Conservation (phyloP, 2,329 filamentous ascomycete species). For the Parascedosporium putredinis region DNA sequence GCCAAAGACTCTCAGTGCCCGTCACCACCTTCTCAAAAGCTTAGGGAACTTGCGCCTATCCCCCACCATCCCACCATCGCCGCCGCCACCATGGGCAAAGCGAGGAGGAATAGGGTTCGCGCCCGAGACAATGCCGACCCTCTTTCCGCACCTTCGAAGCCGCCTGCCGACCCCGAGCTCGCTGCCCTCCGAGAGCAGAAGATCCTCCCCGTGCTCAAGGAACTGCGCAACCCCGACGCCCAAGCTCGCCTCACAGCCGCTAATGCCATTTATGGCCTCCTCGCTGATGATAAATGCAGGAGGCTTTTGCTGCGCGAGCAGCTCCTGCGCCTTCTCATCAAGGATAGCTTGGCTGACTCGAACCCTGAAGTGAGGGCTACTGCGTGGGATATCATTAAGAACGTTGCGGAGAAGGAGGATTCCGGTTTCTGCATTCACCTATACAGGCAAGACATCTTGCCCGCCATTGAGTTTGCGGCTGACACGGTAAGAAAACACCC, state of each 20-base stretch:
- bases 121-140: slow-evolving; percentile 41
- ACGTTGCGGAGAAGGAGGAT: slow-evolving; percentile 53
- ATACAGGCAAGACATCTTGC: slow-evolving; percentile 50
- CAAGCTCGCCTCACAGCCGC: slow-evolving; percentile 51
- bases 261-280: slow-evolving; percentile 48
- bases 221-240: slow-evolving; percentile 48
- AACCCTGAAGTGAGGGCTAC: slow-evolving; percentile 53
- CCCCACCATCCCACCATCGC: neutral
- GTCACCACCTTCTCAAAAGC: no score
- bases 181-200: slow-evolving; percentile 51
- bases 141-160: slow-evolving; percentile 47
- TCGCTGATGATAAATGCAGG: slow-evolving; percentile 50
- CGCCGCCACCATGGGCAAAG: slow-evolving; percentile 43
- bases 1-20: no score
- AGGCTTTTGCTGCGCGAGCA: slow-evolving; percentile 58
- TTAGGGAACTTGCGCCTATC: no score
- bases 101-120: slow-evolving; percentile 41
- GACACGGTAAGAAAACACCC: slow-evolving; percentile 38
- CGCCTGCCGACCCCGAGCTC: slow-evolving; percentile 52
- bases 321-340: slow-evolving; percentile 52
- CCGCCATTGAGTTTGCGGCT: slow-evolving; percentile 46
- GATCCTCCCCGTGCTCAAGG: slow-evolving; percentile 52
- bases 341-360: slow-evolving; percentile 53
- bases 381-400: slow-evolving; percentile 56
- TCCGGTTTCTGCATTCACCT: slow-evolving; percentile 57